Evolutionary conservation across 148 eudicot genomes (phyloP).

Genomic region (Amaranthus palmeri): DNA sequence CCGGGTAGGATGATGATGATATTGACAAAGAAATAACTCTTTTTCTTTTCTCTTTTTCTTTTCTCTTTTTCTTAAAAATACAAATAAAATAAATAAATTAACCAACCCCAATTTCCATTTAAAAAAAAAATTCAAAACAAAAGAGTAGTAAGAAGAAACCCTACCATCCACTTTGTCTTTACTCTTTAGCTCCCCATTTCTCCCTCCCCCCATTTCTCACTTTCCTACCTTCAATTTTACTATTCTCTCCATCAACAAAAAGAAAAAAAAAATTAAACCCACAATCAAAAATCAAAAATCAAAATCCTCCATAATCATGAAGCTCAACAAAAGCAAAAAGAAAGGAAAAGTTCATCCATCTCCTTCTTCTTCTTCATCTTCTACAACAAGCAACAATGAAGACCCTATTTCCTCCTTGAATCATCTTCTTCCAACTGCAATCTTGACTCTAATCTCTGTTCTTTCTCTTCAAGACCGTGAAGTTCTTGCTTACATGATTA

Average conservation of each 20-base stretch:
- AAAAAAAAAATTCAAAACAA: too few species aligned
- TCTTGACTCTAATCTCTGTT: slow-evolving; percentile 41
- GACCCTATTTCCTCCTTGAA: slow-evolving; percentile 32
- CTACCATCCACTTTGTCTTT: not conserved
- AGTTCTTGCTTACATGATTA: slow-evolving; percentile 59
- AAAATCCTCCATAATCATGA: not conserved
- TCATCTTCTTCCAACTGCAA: slow-evolving; percentile 53
- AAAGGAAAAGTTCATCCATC: slow-evolving; percentile 83
- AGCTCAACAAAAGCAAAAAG: slow-evolving; percentile 34
- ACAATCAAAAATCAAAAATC: not conserved
- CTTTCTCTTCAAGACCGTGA: slow-evolving; percentile 58
- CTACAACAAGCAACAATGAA: slow-evolving; percentile 8
- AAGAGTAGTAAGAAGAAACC: too few species aligned
- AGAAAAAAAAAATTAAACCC: too few species aligned
- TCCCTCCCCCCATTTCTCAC: not conserved
- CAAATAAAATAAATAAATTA: too few species aligned
- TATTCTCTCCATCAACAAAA: not conserved
- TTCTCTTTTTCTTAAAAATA: too few species aligned
- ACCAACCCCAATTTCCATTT: too few species aligned
- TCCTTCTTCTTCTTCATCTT: slow-evolving; percentile 32
- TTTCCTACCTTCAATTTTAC: not conserved
- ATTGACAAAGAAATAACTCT: too few species aligned
- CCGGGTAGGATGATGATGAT: too few species aligned
- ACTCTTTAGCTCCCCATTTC: not conserved
- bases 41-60: too few species aligned